Percentiles rank a stretch among this genome's conserved stretches.
phyloP scores from a whole-genome alignment of 1,284 basidiomycete genomes.

The Phellinidium pouzarii region DNA sequence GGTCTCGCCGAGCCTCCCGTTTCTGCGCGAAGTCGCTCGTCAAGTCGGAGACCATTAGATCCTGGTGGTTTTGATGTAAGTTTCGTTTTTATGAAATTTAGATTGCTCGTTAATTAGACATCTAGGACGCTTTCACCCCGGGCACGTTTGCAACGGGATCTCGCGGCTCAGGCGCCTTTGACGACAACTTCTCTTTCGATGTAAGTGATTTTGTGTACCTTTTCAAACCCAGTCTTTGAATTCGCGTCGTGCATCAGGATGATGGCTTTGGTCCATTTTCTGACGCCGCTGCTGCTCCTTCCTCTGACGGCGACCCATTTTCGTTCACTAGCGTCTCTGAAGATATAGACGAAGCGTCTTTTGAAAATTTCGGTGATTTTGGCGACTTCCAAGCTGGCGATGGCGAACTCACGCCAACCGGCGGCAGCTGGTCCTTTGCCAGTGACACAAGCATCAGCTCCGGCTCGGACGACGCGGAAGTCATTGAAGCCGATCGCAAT shows the following conservation, averaged over 20 bases:
- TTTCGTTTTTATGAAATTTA: neutral
- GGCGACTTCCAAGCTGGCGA: constrained; percentile 68
- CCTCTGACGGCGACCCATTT: constrained; percentile 31
- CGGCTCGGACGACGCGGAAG: constrained; percentile 18
- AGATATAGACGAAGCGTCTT: constrained; percentile 47
- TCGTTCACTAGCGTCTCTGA: constrained; percentile 52
- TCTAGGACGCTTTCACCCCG: constrained; percentile 53
- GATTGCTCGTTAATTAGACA: constrained; percentile 1
- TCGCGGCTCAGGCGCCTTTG: constrained; percentile 29
- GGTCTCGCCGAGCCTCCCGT: constrained; percentile 51
- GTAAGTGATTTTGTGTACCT: constrained; percentile 29
- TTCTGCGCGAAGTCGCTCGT: constrained; percentile 40
- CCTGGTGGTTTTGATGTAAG: constrained; percentile 55
- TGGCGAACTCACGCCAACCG: constrained; percentile 55
- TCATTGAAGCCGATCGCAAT: constrained; percentile 7
- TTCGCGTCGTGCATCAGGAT: constrained; percentile 34
- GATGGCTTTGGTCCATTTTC: constrained; percentile 70
- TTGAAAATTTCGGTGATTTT: constrained; percentile 68
- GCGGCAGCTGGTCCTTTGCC: constrained; percentile 61
- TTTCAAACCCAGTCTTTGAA: constrained; percentile 35
- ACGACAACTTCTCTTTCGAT: constrained; percentile 47
- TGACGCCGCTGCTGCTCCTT: constrained; percentile 44
- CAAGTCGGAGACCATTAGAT: constrained; percentile 45
- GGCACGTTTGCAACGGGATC: constrained; percentile 23
- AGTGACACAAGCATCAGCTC: constrained; percentile 36